phyloP scores from a whole-genome alignment of 768 basidiomycete species.

The Russula abietina region DNA sequence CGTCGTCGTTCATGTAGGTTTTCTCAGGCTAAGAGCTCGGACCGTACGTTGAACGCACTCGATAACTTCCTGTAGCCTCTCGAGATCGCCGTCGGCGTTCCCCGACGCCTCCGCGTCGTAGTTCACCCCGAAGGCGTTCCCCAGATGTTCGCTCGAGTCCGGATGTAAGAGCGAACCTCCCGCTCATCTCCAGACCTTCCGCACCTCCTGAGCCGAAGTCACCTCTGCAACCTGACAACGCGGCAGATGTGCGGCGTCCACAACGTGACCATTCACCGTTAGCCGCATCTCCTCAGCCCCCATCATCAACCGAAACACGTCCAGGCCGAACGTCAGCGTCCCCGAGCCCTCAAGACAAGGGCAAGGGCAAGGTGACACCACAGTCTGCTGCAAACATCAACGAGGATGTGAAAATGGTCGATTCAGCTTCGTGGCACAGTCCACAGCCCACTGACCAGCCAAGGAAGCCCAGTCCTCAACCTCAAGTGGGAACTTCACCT shows the following conservation, averaged over 20 bases:
- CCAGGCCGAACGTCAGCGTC: neutral
- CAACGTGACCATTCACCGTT: constrained; percentile 5
- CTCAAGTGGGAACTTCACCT: neutral
- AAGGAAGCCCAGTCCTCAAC: constrained; percentile 15
- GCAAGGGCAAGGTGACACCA: constrained; percentile 16
- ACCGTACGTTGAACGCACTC: neutral
- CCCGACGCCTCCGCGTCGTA: constrained; percentile 13
- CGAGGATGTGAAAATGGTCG: constrained; percentile 20
- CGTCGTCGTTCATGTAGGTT: constrained; percentile 21
- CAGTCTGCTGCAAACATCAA: constrained; percentile 1
- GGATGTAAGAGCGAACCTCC: constrained; percentile 1
- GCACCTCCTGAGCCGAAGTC: constrained; percentile 9
- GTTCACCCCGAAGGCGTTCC: constrained; percentile 14
- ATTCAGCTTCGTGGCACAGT: constrained; percentile 9
- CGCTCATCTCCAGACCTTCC: neutral
- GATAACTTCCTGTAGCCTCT: constrained; percentile 6
- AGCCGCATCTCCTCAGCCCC: constrained; percentile 12
- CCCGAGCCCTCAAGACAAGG: constrained; percentile 12
- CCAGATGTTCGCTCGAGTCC: constrained; percentile 6
- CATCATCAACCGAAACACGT: neutral
- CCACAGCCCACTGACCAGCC: constrained; percentile 10
- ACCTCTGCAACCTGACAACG: neutral
- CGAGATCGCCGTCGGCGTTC: constrained; percentile 17
- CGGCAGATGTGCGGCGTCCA: constrained; percentile 1
- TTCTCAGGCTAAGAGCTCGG: neutral